Percentiles rank a stretch among this genome's conserved stretches.
Evolutionary conservation across 768 basidiomycete genomes (phyloP).

Genomic region (Calocybe gangraenosa): DNA sequence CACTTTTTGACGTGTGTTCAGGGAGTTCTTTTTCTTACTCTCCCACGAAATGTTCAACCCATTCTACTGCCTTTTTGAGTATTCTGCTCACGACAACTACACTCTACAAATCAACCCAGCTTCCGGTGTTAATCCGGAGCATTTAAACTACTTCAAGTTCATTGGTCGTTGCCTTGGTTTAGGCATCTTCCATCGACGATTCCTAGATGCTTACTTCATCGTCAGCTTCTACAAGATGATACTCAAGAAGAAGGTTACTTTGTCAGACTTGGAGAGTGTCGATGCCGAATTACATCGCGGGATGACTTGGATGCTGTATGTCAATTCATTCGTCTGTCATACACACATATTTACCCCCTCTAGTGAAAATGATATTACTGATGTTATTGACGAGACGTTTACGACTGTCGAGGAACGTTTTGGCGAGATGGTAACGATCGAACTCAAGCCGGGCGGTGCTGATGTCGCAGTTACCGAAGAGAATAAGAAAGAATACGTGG

Average conservation of each 20-base stretch:
- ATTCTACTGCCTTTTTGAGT: slow-evolving; percentile 99
- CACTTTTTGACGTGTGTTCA: slow-evolving; percentile 24
- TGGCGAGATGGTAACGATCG: slow-evolving; percentile 96
- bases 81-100: slow-evolving; percentile 99
- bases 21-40: slow-evolving; percentile 99
- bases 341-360: slow-evolving; percentile 6
- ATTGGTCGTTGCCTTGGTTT: slow-evolving; percentile 94
- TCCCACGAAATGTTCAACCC: slow-evolving; percentile 99
- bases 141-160: slow-evolving; percentile 99
- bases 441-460: slow-evolving; percentile 84
- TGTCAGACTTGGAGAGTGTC: slow-evolving; percentile 93
- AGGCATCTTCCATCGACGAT: slow-evolving; percentile 98
- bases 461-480: slow-evolving; percentile 90
- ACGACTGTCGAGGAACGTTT: slow-evolving; percentile 97
- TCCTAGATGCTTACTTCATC: slow-evolving; percentile 99
- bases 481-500: slow-evolving; percentile 99
- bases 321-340: not conserved
- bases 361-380: slow-evolving; percentile 97
- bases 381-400: slow-evolving; percentile 97
- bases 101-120: slow-evolving; percentile 99
- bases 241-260: slow-evolving; percentile 92
- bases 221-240: slow-evolving; percentile 99
- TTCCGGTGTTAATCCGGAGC: slow-evolving; percentile 97
- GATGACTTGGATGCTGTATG: slow-evolving; percentile 98
- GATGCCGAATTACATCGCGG: slow-evolving; percentile 94